phyloP scores from a whole-genome alignment of 2,329 filamentous ascomycete genomes.

The Pezicula carpinea region DNA sequence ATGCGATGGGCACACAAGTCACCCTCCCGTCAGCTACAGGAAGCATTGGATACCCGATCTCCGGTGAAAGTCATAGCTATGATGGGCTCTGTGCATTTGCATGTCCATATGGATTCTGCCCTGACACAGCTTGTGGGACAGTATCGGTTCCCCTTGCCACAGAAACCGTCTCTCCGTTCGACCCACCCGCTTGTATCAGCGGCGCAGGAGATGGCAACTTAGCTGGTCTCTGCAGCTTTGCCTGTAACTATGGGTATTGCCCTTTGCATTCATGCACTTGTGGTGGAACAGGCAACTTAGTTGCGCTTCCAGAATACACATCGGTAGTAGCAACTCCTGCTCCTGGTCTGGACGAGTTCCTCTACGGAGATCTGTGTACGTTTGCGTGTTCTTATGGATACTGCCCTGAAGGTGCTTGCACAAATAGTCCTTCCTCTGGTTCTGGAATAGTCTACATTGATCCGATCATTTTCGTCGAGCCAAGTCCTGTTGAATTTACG shows the following conservation, averaged over 20 bases:
- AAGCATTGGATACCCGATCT: slow-evolving; percentile 15
- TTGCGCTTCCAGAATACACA: neutral
- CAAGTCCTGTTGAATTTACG: too few relatives aligned
- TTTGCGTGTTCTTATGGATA: slow-evolving; percentile 1
- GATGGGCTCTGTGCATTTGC: slow-evolving; percentile 10
- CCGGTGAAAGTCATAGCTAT: slow-evolving; percentile 10
- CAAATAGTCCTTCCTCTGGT: too few relatives aligned
- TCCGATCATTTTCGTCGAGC: too few relatives aligned
- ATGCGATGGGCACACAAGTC: slow-evolving; percentile 9
- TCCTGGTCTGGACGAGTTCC: neutral
- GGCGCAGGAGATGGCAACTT: slow-evolving; percentile 6
- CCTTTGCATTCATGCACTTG: slow-evolving; percentile 2
- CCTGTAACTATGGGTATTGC: slow-evolving; percentile 9
- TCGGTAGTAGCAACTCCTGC: neutral
- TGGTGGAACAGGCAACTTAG: neutral
- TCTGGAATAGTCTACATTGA: too few relatives aligned
- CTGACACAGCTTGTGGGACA: slow-evolving; percentile 3
- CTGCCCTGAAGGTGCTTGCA: neutral
- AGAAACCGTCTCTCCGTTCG: neutral
- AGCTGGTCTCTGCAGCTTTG: slow-evolving; percentile 8
- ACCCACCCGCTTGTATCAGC: slow-evolving; percentile 4
- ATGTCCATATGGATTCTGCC: slow-evolving; percentile 14
- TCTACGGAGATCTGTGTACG: neutral
- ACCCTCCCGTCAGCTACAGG: slow-evolving; percentile 6
- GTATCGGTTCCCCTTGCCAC: neutral